phyloP scores from a whole-genome alignment of 1,284 basidiomycete genomes.

The Apiotrichum sp. region DNA sequence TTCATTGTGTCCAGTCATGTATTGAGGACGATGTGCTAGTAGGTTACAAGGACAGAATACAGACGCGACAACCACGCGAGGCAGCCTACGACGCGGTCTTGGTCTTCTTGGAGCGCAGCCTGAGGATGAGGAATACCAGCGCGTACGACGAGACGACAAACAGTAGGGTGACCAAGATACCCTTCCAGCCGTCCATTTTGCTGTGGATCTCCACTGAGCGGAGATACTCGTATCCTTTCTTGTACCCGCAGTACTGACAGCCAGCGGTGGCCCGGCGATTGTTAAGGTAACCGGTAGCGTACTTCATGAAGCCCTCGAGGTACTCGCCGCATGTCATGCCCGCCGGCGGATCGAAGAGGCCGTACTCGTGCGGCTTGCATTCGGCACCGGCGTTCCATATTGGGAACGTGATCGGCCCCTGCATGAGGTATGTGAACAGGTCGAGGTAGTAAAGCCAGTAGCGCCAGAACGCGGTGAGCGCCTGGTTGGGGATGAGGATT shows the following conservation, averaged over 20 bases:
- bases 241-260: conserved; percentile 39
- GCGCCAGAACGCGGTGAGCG: conserved; percentile 33
- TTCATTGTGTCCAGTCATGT: too few relatives aligned
- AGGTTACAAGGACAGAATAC: too few relatives aligned
- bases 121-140: conserved; percentile 32
- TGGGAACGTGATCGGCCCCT: conserved; percentile 24
- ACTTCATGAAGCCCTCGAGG: conserved; percentile 24
- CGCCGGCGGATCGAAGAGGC: conserved; percentile 35
- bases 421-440: conserved; percentile 14
- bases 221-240: conserved; percentile 36
- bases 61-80: too few relatives aligned
- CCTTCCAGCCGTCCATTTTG: conserved; percentile 33
- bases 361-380: conserved; percentile 37
- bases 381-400: conserved; percentile 32
- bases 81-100: conserved; percentile 18
- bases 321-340: conserved; percentile 42
- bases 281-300: conserved; percentile 29
- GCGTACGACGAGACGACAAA: conserved; percentile 29
- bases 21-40: too few relatives aligned
- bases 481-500: conserved; percentile 28
- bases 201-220: conserved; percentile 28
- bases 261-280: conserved; percentile 28
- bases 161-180: conserved; percentile 33
- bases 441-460: conserved; percentile 38
- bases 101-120: conserved; percentile 31